Evolutionary conservation across 2,329 filamentous ascomycete species (phyloP).

Genomic region (Coniochaeta ligniaria): DNA sequence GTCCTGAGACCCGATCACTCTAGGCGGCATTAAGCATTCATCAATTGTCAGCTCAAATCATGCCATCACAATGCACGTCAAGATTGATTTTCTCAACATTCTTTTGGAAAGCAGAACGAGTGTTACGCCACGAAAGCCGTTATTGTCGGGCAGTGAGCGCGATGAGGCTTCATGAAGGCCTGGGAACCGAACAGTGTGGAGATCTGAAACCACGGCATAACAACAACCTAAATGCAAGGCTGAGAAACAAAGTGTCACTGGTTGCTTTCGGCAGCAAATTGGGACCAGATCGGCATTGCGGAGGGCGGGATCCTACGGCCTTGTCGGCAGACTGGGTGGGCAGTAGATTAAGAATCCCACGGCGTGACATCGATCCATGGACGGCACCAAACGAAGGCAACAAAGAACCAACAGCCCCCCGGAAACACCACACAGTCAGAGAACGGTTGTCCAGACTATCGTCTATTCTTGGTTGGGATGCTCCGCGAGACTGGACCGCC

Average conservation of each 20-base stretch:
- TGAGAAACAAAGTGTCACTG: background rate
- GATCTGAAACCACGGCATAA: background rate
- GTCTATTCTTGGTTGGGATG: background rate
- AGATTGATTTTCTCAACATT: background rate
- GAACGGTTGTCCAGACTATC: background rate
- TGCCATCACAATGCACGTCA: background rate
- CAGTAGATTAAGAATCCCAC: background rate
- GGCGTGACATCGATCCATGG: background rate
- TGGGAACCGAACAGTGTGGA: background rate
- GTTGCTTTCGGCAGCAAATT: background rate
- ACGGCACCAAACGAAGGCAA: background rate
- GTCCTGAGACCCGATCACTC: background rate
- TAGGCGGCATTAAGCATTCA: background rate
- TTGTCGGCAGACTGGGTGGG: background rate
- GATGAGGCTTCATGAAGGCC: background rate
- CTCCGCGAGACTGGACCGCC: background rate
- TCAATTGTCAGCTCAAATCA: background rate
- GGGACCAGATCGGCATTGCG: background rate
- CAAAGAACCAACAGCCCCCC: background rate
- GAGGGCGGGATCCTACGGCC: background rate
- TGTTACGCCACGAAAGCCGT: background rate
- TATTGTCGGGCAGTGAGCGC: background rate
- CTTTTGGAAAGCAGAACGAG: background rate
- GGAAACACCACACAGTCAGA: background rate
- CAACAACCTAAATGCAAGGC: background rate